Percentiles rank a stretch among this genome's conserved stretches.
Evolutionary conservation across 2,329 filamentous ascomycete species (phyloP).

Genomic region (Aspergillus udagawae): DNA sequence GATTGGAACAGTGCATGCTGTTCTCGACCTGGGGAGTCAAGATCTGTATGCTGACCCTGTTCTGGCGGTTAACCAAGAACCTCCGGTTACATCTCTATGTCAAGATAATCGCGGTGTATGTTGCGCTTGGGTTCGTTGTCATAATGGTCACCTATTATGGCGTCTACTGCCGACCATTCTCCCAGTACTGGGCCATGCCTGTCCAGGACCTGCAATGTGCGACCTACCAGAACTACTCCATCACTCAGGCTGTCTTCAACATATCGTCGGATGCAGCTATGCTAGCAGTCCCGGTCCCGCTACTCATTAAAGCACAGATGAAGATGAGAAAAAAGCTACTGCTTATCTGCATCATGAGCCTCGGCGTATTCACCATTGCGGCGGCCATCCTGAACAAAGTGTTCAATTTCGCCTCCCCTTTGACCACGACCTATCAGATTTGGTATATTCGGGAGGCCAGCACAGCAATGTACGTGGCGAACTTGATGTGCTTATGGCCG

Average conservation of each 20-base stretch:
- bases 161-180: slow-evolving; percentile 49
- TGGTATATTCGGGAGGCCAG: slow-evolving; percentile 44
- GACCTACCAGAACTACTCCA: slow-evolving; percentile 39
- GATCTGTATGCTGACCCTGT: slow-evolving; percentile 49
- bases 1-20: slow-evolving; percentile 48
- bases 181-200: slow-evolving; percentile 49
- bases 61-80: slow-evolving; percentile 43
- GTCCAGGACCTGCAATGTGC: slow-evolving; percentile 37
- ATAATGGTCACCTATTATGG: slow-evolving; percentile 49
- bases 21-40: slow-evolving; percentile 50
- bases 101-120: slow-evolving; percentile 40
- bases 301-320: slow-evolving; percentile 33
- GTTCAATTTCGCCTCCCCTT: slow-evolving; percentile 37
- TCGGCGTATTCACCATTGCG: slow-evolving; percentile 40
- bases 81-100: slow-evolving; percentile 35
- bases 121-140: slow-evolving; percentile 42
- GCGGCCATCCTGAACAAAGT: slow-evolving; percentile 49
- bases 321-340: slow-evolving; percentile 32
- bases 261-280: slow-evolving; percentile 40
- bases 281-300: slow-evolving; percentile 37
- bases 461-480: slow-evolving; percentile 44
- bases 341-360: slow-evolving; percentile 32
- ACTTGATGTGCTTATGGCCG: slow-evolving; percentile 36
- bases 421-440: slow-evolving; percentile 36
- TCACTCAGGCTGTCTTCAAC: slow-evolving; percentile 44